Conservation (phyloP, 192 early-diverging fungal genomes). For the Linnemannia exigua region DNA sequence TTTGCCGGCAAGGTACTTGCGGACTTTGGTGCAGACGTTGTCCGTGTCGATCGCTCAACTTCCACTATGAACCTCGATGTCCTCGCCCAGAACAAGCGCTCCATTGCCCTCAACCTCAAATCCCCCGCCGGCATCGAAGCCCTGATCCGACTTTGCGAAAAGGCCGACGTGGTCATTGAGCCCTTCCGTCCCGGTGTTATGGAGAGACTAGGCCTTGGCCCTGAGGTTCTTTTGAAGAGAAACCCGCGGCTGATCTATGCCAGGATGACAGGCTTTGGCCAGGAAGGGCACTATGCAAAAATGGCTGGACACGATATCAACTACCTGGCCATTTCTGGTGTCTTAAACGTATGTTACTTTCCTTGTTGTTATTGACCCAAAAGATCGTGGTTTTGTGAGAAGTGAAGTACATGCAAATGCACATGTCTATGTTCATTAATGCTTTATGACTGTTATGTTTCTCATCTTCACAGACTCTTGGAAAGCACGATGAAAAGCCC, state of each 20-base stretch:
- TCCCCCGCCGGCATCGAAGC: constrained; percentile 59
- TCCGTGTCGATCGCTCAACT: constrained; percentile 70
- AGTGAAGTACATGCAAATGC: background rate
- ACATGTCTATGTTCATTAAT: background rate
- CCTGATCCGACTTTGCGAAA: constrained; percentile 58
- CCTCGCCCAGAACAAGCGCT: constrained; percentile 71
- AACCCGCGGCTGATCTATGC: constrained; percentile 74
- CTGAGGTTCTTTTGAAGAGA: constrained; percentile 63
- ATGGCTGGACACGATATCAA: constrained; percentile 79
- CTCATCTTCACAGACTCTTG: constrained; percentile 57
- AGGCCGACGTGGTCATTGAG: constrained; percentile 74
- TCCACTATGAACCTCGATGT: constrained; percentile 58
- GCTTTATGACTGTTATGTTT: background rate
- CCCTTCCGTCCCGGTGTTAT: constrained; percentile 80
- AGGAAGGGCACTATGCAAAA: constrained; percentile 63
- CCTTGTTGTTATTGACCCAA: background rate
- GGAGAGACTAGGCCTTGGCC: constrained; percentile 76
- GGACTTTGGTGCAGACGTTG: constrained; percentile 77
- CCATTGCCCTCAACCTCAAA: constrained; percentile 74
- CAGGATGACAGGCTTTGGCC: constrained; percentile 79
- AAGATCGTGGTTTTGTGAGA: background rate
- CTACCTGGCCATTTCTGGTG: constrained; percentile 75
- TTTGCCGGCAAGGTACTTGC: constrained; percentile 77
- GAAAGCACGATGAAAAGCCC: constrained; percentile 59
- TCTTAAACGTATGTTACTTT: constrained; percentile 61